Base-by-base conservation (phyloP, 257 asterid genomes). In the Solanum chilense region DNA sequence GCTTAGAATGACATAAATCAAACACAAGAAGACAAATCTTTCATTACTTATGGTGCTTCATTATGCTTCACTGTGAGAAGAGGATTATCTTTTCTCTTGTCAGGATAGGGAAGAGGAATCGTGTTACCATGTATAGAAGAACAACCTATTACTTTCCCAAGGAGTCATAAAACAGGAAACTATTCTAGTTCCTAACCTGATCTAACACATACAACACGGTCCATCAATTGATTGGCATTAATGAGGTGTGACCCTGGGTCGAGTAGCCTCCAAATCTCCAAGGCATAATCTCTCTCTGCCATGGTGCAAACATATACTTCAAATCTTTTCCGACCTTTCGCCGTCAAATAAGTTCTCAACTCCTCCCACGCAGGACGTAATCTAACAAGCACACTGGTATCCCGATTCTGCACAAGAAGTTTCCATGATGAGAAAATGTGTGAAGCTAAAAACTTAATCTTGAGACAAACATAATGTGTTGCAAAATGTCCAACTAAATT, bases 281-380 rank as follows among this genome's bases (percentile, higher is more conserved):
- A 92, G 82, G 99, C 99, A 89, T 96, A 97, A 89, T 97, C 98
- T 91, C 99, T 93, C 92, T 97, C 99, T 31, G 99, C 99, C 99
- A 96, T 94, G 82, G 99, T 97, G 88, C 99, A 97, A 33, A 97
- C 99, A 91, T 91, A 96, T 41, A 97, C 99, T 89, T 97, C 99
- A 92, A 97, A 97, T 91, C 99, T 93, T 92, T 92, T 97, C 56
- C 99, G 95, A 70, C 98, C 99, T 91, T 92, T 97, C 20, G 98
- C 97, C 47, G 94, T 96, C 93, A 97, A 91, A 88, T 97, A 97
- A 90, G 88, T 93, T 90, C 90, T 97, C 90, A 97, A 87, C 90
- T 97, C 99, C 86, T 96, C 98, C 99, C 99, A 97, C 66, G 99
- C 99, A 91, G 98, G 99, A 58, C 99, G 95, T 91, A 97, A 89